These are phyloP conservation scores for Phytophthora quininea DNA, from an alignment of 352 stramenopile genomes.

Conservation along the genomic window DNA sequence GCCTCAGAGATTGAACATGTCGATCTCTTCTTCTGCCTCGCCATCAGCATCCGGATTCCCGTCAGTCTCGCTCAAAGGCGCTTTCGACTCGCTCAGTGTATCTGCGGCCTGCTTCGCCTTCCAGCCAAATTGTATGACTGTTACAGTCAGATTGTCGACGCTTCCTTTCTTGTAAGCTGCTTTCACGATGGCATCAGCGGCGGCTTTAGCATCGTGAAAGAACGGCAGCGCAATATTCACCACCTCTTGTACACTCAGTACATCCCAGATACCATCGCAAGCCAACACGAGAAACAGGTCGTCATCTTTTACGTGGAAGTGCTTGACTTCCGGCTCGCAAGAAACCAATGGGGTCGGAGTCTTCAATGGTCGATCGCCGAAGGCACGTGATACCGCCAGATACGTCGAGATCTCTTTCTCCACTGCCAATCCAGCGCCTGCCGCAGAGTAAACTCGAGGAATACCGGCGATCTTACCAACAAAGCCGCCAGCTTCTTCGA, in stretches of 20 bases:
- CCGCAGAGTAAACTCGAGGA: slow-evolving; percentile 57
- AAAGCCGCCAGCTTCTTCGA: slow-evolving; percentile 53
- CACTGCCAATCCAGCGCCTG: slow-evolving; percentile 41
- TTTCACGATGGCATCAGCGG: slow-evolving; percentile 58
- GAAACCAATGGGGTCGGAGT: slow-evolving; percentile 51
- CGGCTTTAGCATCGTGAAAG: slow-evolving; percentile 46
- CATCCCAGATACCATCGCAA: slow-evolving; percentile 72
- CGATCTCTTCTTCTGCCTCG: slow-evolving; percentile 46
- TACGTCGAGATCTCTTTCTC: slow-evolving; percentile 41
- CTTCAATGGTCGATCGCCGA: slow-evolving; percentile 68
- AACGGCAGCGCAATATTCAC: slow-evolving; percentile 52
- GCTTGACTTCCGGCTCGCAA: slow-evolving; percentile 52
- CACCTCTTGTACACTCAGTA: slow-evolving; percentile 63
- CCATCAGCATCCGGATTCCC: slow-evolving; percentile 16
- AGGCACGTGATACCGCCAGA: slow-evolving; percentile 63
- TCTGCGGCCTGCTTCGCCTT: slow-evolving; percentile 18
- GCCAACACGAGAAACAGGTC: slow-evolving; percentile 67
- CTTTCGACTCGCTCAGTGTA: background rate
- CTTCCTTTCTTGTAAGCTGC: slow-evolving; percentile 60
- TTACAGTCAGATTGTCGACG: slow-evolving; percentile 63
- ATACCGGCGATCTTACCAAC: slow-evolving; percentile 55
- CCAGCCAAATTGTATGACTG: slow-evolving; percentile 58
- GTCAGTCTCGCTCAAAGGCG: background rate
- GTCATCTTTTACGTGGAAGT: slow-evolving; percentile 36
- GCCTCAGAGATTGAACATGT: slow-evolving; percentile 60